phyloP scores from a whole-genome alignment of 495 filamentous ascomycete species.

The Hypoxylon fragiforme region DNA sequence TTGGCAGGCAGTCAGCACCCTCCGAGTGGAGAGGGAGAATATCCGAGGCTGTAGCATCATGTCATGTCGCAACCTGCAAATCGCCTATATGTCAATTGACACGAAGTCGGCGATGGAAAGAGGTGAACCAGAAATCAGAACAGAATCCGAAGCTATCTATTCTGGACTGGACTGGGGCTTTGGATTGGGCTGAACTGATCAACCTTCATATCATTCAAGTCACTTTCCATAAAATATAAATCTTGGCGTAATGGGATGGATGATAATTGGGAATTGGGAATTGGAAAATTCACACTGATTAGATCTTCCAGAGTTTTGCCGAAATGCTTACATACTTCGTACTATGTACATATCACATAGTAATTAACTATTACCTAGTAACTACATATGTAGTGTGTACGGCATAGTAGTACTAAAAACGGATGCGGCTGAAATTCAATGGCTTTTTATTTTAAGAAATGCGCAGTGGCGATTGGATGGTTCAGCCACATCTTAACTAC shows the following conservation, averaged over 20 bases:
- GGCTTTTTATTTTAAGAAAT: background rate
- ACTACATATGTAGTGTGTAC: background rate
- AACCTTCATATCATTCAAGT: too few relatives aligned
- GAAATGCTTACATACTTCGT: background rate
- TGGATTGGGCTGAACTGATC: too few relatives aligned
- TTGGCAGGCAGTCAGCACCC: constrained; percentile 47
- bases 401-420: background rate
- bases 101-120: background rate
- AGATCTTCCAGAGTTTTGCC: constrained; percentile 20
- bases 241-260: too few relatives aligned
- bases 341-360: background rate
- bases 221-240: too few relatives aligned
- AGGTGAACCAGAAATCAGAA: constrained; percentile 24
- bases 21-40: constrained; percentile 53
- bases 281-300: background rate
- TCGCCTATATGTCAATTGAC: constrained; percentile 13
- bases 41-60: constrained; percentile 69
- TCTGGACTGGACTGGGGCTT: too few relatives aligned
- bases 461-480: constrained; percentile 15
- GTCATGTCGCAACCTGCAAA: constrained; percentile 20
- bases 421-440: constrained; percentile 8
- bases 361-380: too few relatives aligned
- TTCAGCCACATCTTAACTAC: constrained; percentile 11
- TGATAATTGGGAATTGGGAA: too few relatives aligned
- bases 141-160: too few relatives aligned